Percentiles rank a stretch among this genome's conserved stretches.
phyloP scores from a whole-genome alignment of 441 rosid genomes.

The Populus hybrid region DNA sequence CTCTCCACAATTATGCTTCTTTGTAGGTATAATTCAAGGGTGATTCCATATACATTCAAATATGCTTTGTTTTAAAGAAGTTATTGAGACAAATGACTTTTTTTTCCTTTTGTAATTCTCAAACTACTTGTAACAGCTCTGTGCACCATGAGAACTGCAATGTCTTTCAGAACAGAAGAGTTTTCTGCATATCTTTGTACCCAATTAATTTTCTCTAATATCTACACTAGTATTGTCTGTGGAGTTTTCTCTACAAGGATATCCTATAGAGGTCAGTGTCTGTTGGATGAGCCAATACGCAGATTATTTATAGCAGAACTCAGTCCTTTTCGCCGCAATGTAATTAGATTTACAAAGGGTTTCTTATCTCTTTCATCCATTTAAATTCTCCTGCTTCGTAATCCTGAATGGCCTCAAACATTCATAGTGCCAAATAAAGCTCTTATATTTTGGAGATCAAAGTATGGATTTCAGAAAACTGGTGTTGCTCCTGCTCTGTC shows the following conservation, averaged over 20 bases:
- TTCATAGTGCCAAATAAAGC: neutral
- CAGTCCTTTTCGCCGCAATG: neutral
- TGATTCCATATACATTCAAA: neutral
- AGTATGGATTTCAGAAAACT: neutral
- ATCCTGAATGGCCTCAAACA: neutral
- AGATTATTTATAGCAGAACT: neutral
- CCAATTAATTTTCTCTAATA: neutral
- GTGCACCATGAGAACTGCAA: neutral
- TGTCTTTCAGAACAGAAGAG: neutral
- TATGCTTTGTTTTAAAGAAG: neutral
- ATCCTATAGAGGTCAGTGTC: neutral
- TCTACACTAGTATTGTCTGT: neutral
- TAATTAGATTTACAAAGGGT: neutral
- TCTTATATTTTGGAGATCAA: neutral
- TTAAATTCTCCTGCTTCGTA: neutral
- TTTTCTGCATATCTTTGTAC: neutral
- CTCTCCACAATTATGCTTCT: neutral
- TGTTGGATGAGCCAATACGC: neutral
- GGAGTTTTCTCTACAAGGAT: neutral
- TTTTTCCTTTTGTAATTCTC: neutral
- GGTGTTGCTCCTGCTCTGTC: neutral
- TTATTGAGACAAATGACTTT: neutral
- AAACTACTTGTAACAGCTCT: neutral
- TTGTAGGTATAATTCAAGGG: neutral
- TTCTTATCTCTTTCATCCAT: neutral